Evolutionary conservation across 176 grass and related monocot species (phyloP), one percentile per base, ranked within the genome.

Genomic region (Musa acuminata): DNA sequence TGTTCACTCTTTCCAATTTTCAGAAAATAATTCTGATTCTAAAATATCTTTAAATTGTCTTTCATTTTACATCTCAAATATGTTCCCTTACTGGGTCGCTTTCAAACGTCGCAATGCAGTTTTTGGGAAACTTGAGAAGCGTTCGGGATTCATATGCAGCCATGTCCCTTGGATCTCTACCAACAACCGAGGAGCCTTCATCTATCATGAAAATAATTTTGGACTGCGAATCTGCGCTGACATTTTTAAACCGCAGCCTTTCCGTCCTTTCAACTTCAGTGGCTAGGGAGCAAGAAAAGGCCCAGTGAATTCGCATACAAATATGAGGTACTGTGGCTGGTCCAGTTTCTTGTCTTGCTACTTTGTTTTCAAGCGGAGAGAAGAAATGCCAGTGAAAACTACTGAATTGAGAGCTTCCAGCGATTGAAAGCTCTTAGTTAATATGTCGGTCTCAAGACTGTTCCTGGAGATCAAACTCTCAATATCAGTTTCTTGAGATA

Each of bases 211-310:
- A 99, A 80, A 89, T 94, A 62, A 91, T 99, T 66, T 85, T 92
- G 55, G 95, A 99, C 24, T 99, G 95, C 43, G 95, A 99, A 89
- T 91, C 95, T 22, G 86, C 95, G 12, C 76, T 99, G 27, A 94
- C 95, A 51, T 94, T 99, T 80, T 88, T 99, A 55, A 99, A 94
- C 64, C 83, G 85, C 59, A 99, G 95, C 35, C 95, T 99, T 73
- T 55, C 90, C 9, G 91, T 99, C 84, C 95, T 99, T 58, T 99
- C 95, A 3, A 99, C 90, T 84, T 99, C 95, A 0, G 88, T 99
- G 43, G 86, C 90, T 62, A 85, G 95, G 22, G 95, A 99, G 73
- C 88, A 87, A 77, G 90, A 82, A 8, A 86, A 87, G 67, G 85
- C 81, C 0, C 59, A 54, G 3, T 99, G 84, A 99, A 60, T 77